phyloP scores from a whole-genome alignment of 2,329 filamentous ascomycete species.

The Ophiostoma perfectum region DNA sequence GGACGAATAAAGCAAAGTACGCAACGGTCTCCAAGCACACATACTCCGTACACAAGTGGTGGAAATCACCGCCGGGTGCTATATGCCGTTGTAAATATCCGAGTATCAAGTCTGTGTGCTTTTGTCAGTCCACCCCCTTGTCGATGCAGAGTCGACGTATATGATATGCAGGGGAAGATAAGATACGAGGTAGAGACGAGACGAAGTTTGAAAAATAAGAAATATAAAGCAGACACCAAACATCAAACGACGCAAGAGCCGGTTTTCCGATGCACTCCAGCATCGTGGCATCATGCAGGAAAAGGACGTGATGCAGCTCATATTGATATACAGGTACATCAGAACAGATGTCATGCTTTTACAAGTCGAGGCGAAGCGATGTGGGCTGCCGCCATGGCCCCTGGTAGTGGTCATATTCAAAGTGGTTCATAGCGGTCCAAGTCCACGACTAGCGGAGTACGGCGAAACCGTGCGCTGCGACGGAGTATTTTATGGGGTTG shows the following conservation, averaged over 20 bases:
- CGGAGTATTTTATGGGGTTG: conserved; percentile 6
- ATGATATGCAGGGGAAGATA: conserved; percentile 3
- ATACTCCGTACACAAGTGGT: neutral
- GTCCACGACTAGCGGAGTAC: neutral
- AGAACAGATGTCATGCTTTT: neutral
- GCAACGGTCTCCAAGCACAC: neutral
- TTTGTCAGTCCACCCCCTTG: neutral
- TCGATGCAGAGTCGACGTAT: neutral
- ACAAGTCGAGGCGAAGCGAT: too few species aligned
- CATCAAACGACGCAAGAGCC: neutral
- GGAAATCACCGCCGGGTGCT: neutral
- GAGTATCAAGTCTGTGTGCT: neutral
- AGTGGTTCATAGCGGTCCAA: too few species aligned
- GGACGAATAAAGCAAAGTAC: neutral
- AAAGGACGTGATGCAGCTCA: conserved; percentile 1
- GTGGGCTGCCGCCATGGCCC: too few species aligned
- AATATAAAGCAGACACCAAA: neutral
- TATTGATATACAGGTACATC: neutral
- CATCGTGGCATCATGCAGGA: neutral
- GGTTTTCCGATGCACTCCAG: neutral
- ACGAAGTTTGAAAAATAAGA: neutral
- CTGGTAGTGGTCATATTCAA: too few species aligned
- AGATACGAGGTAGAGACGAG: neutral
- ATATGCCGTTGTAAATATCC: conserved; percentile 3
- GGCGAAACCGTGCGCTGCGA: neutral